These are phyloP conservation scores for Lachancea cidri DNA, from an alignment of 805 yeast genomes.

Conservation along the genomic window DNA sequence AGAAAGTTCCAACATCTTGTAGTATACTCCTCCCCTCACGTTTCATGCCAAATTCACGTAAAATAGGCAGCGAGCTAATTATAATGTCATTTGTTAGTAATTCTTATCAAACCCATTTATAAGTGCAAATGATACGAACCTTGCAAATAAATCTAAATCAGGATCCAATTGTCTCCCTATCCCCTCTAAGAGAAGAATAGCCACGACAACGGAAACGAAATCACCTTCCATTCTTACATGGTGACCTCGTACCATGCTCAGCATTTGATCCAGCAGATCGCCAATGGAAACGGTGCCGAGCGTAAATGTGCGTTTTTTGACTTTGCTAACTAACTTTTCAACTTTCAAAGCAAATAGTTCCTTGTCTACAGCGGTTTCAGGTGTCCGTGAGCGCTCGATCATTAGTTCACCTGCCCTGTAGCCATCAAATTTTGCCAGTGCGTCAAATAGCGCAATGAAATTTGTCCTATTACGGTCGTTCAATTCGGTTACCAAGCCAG, in stretches of 20 bases:
- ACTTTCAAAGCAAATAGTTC: constrained; percentile 87
- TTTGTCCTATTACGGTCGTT: constrained; percentile 72
- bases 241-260: constrained; percentile 86
- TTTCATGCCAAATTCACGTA: constrained; percentile 69
- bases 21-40: constrained; percentile 59
- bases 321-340: constrained; percentile 71
- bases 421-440: constrained; percentile 89
- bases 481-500: constrained; percentile 89
- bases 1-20: constrained; percentile 53
- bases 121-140: constrained; percentile 62
- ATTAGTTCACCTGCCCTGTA: constrained; percentile 90
- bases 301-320: constrained; percentile 85
- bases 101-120: constrained; percentile 27
- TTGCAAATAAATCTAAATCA: constrained; percentile 87
- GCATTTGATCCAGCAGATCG: constrained; percentile 78
- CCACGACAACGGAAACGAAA: constrained; percentile 91
- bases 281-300: constrained; percentile 90
- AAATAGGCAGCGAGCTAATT: constrained; percentile 71
- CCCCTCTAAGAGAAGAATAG: constrained; percentile 87
- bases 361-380: constrained; percentile 80
- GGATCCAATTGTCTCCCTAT: constrained; percentile 94
- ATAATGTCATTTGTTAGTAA: constrained; percentile 11
- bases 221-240: constrained; percentile 98
- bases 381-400: constrained; percentile 93
- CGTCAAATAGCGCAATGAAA: constrained; percentile 83